A percentile compares a stretch with the other conserved stretches of the same genome.
These are phyloP conservation scores for Halenospora varia DNA, from an alignment of 495 filamentous ascomycete genomes.

Conservation along the genomic window DNA sequence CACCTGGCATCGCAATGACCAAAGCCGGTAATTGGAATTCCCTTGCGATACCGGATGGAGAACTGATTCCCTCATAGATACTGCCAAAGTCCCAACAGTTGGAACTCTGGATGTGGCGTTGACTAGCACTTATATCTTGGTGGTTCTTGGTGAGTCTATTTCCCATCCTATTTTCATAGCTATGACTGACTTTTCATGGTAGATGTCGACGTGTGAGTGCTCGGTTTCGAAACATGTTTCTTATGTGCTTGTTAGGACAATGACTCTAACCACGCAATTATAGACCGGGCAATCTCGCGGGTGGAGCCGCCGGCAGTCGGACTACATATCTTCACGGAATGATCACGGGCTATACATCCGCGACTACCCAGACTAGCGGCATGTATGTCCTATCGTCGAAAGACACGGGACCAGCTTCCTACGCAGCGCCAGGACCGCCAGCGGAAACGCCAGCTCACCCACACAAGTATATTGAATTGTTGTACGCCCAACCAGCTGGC, in stretches of 20 bases:
- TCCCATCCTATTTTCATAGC: too few relatives aligned
- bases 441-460: conserved; percentile 40
- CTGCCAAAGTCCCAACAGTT: conserved; percentile 36
- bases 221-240: not conserved
- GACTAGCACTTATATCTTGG: conserved; percentile 39
- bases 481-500: conserved; percentile 36
- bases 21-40: conserved; percentile 27
- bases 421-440: conserved; percentile 38
- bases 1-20: conserved; percentile 34
- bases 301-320: conserved; percentile 27
- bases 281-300: conserved; percentile 6
- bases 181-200: not conserved
- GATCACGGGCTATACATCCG: conserved; percentile 40
- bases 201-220: conserved; percentile 40
- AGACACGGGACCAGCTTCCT: conserved; percentile 34
- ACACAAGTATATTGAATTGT: conserved; percentile 41
- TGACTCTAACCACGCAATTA: not conserved
- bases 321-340: conserved; percentile 40
- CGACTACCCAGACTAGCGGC: conserved; percentile 26
- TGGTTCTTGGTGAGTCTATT: conserved; percentile 38
- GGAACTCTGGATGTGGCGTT: conserved; percentile 33
- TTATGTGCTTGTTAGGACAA: not conserved
- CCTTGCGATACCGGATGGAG: not conserved
- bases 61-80: conserved; percentile 17
- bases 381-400: conserved; percentile 34